Conservation (phyloP, 2,329 filamentous ascomycete genomes). For the Hypoxylon sp. region DNA sequence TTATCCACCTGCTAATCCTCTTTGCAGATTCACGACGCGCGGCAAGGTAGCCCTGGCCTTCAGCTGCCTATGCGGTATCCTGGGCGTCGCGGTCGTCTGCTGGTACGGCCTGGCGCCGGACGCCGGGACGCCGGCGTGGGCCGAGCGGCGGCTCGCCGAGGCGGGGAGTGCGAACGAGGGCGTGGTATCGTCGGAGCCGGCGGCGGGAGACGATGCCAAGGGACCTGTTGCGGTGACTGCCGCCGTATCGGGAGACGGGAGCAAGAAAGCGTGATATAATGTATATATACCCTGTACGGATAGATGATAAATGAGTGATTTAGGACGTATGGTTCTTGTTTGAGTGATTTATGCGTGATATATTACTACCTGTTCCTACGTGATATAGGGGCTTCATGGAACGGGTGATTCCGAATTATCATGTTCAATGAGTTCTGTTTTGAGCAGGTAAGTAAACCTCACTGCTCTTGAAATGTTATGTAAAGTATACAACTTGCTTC, state of each 20-base stretch:
- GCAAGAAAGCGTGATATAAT: slow-evolving; percentile 23
- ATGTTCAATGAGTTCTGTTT: no score
- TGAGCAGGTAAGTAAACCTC: no score
- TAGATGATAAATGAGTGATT: background rate
- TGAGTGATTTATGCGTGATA: no score
- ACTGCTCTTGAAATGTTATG: no score
- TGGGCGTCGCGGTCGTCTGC: slow-evolving; percentile 74
- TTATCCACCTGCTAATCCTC: background rate
- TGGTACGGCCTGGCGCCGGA: slow-evolving; percentile 70
- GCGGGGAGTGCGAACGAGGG: slow-evolving; percentile 14
- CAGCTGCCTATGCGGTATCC: slow-evolving; percentile 73
- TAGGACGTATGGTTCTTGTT: no score
- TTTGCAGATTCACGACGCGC: slow-evolving; percentile 70
- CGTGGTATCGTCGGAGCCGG: slow-evolving; percentile 17
- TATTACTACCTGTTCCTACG: no score
- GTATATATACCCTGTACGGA: background rate
- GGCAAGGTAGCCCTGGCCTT: slow-evolving; percentile 82
- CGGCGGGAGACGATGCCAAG: slow-evolving; percentile 18
- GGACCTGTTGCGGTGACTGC: slow-evolving; percentile 21
- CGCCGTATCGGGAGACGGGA: slow-evolving; percentile 16
- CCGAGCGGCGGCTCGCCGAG: slow-evolving; percentile 24
- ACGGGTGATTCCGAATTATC: no score
- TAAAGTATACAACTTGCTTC: no score
- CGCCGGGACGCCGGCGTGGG: slow-evolving; percentile 24
- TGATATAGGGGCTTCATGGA: no score